A percentile compares a stretch with the other conserved stretches of the same genome.
phyloP scores from a whole-genome alignment of 2,329 filamentous ascomycete genomes.

The Alternaria incomplexa region DNA sequence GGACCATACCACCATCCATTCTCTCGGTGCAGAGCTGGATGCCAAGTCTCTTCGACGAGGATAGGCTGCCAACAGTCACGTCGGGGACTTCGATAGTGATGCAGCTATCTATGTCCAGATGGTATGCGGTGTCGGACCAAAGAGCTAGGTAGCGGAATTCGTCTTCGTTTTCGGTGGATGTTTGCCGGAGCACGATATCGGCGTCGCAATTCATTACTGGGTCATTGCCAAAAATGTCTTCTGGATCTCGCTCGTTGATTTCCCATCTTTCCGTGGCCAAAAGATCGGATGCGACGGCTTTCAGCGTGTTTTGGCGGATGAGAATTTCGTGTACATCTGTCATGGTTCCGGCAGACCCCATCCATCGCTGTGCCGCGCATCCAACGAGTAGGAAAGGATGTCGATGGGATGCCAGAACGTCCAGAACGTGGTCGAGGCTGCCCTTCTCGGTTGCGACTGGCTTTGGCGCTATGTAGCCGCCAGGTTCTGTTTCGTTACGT shows the following conservation, averaged over 20 bases:
- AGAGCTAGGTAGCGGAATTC: not conserved
- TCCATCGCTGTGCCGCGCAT: not conserved
- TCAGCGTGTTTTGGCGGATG: not conserved
- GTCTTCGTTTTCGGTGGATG: not conserved
- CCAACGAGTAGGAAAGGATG: not conserved
- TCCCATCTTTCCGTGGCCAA: not conserved
- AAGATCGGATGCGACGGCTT: not conserved
- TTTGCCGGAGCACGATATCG: not conserved
- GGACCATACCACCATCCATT: constrained; percentile 13
- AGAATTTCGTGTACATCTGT: not conserved
- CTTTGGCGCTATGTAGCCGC: not conserved
- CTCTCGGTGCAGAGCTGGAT: constrained; percentile 5
- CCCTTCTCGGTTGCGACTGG: not conserved
- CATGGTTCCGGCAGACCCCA: not conserved
- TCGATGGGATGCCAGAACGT: not conserved
- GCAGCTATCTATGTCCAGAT: not conserved
- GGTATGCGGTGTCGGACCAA: not conserved
- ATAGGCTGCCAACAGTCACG: constrained; percentile 3
- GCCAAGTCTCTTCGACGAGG: constrained; percentile 12
- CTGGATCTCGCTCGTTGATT: not conserved
- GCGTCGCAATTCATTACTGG: not conserved
- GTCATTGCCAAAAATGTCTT: not conserved
- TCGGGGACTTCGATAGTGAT: not conserved
- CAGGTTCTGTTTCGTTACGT: not conserved
- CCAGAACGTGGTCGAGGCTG: not conserved